Percentiles rank a stretch among this genome's conserved stretches.
Evolutionary conservation across 768 basidiomycete genomes (phyloP).

Genomic region (Boletus reticulatus): DNA sequence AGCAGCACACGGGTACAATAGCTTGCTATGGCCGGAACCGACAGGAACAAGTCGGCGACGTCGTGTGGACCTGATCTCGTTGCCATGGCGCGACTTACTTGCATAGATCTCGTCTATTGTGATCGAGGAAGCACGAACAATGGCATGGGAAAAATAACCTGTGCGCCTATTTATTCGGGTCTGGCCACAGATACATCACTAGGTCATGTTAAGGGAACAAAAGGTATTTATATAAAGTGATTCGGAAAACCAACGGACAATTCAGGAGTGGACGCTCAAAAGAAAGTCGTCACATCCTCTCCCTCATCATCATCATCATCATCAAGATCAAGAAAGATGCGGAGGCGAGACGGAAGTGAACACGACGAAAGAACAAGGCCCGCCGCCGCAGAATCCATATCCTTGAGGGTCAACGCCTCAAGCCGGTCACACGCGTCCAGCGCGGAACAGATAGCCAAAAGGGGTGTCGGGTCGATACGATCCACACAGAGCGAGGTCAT

Average conservation of each 20-base stretch:
- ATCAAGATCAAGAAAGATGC: slow-evolving; percentile 18
- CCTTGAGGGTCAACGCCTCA: slow-evolving; percentile 11
- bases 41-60: too few relatives aligned
- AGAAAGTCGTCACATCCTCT: not conserved
- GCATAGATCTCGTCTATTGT: too few relatives aligned
- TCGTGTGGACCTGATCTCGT: not conserved
- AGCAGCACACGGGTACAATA: too few relatives aligned
- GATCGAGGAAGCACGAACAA: not conserved
- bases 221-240: too few relatives aligned
- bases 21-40: too few relatives aligned
- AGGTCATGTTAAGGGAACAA: too few relatives aligned
- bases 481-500: slow-evolving; percentile 9
- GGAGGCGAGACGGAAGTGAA: slow-evolving; percentile 6
- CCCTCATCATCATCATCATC: not conserved
- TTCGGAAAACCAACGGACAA: too few relatives aligned
- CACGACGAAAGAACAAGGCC: slow-evolving; percentile 2
- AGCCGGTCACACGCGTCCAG: slow-evolving; percentile 6
- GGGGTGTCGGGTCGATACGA: not conserved
- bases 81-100: not conserved
- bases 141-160: not conserved
- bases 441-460: slow-evolving; percentile 4
- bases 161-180: too few relatives aligned
- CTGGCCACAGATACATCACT: too few relatives aligned
- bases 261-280: not conserved
- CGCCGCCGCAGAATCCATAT: not conserved